A percentile compares a stretch with the other conserved stretches of the same genome.
Evolutionary conservation across 2,329 filamentous ascomycete genomes (phyloP).

Genomic region (Penicillium griseofulvum): DNA sequence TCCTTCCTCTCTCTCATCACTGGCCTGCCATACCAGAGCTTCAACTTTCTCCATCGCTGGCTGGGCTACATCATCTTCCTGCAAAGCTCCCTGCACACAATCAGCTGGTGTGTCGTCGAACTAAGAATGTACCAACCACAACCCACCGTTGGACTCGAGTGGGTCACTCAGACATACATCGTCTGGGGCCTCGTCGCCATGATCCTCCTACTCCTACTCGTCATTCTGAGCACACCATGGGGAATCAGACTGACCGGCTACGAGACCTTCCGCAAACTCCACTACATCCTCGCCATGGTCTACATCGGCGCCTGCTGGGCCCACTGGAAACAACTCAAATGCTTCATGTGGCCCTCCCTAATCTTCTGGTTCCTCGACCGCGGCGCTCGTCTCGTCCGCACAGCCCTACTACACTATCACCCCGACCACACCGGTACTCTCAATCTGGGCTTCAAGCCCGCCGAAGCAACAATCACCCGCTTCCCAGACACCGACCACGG

Average conservation of each 20-base stretch:
- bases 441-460: constrained; percentile 32
- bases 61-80: constrained; percentile 69
- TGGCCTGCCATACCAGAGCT: constrained; percentile 71
- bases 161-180: constrained; percentile 65
- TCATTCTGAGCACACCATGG: constrained; percentile 57
- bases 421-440: constrained; percentile 10
- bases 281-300: constrained; percentile 70
- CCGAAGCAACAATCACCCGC: constrained; percentile 46
- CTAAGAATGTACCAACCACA: constrained; percentile 68
- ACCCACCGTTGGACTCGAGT: constrained; percentile 56
- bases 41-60: constrained; percentile 78
- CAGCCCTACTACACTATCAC: constrained; percentile 55
- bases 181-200: constrained; percentile 72
- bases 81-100: constrained; percentile 66
- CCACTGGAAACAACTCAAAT: constrained; percentile 67
- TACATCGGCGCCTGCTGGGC: constrained; percentile 75
- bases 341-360: constrained; percentile 66
- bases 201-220: constrained; percentile 60
- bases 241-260: constrained; percentile 68
- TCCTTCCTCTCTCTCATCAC: constrained; percentile 68
- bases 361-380: constrained; percentile 66
- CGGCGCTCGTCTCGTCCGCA: constrained; percentile 57
- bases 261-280: constrained; percentile 72
- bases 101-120: constrained; percentile 69
- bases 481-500: constrained; percentile 59